A percentile compares a stretch with the other conserved stretches of the same genome.
Evolutionary conservation across 345 rosid genomes (phyloP).

Genomic region (Trapa incisa): DNA sequence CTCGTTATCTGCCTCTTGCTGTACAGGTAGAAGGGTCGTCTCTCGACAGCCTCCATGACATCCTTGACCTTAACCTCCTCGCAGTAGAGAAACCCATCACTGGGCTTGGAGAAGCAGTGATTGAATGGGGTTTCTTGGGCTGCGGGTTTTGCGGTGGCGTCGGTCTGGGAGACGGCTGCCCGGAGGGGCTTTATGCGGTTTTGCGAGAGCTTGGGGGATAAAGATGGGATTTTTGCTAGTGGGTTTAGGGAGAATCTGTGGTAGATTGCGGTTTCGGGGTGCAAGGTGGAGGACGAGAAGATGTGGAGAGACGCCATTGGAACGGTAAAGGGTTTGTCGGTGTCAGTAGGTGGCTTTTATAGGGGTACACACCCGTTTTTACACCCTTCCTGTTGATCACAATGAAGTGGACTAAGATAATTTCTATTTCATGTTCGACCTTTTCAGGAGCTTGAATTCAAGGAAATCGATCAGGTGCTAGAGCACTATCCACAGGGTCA

Average conservation of each 20-base stretch:
- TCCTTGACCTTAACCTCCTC: conserved; percentile 74
- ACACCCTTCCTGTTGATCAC: no score
- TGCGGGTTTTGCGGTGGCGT: conserved; percentile 15
- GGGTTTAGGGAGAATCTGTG: conserved; percentile 28
- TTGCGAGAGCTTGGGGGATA: conserved; percentile 19
- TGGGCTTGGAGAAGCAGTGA: conserved; percentile 69
- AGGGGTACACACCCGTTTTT: not conserved
- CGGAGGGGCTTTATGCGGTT: conserved; percentile 28
- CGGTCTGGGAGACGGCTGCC: conserved; percentile 45
- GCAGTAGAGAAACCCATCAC: conserved; percentile 79
- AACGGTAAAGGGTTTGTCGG: not conserved
- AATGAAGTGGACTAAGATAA: not conserved
- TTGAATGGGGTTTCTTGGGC: conserved; percentile 24
- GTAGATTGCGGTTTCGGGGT: conserved; percentile 3
- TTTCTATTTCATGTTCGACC: not conserved
- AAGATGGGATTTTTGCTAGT: conserved; percentile 21
- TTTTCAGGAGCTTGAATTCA: conserved; percentile 54
- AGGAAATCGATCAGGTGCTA: conserved; percentile 55
- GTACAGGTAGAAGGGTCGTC: conserved; percentile 75
- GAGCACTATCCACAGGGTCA: conserved; percentile 80
- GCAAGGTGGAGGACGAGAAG: conserved; percentile 11
- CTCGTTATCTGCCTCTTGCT: conserved; percentile 85
- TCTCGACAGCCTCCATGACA: conserved; percentile 67
- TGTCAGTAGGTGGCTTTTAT: not conserved
- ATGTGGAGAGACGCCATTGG: conserved; percentile 30